Conservation (phyloP, 805 yeast species). For the Yamadazyma laniorum region DNA sequence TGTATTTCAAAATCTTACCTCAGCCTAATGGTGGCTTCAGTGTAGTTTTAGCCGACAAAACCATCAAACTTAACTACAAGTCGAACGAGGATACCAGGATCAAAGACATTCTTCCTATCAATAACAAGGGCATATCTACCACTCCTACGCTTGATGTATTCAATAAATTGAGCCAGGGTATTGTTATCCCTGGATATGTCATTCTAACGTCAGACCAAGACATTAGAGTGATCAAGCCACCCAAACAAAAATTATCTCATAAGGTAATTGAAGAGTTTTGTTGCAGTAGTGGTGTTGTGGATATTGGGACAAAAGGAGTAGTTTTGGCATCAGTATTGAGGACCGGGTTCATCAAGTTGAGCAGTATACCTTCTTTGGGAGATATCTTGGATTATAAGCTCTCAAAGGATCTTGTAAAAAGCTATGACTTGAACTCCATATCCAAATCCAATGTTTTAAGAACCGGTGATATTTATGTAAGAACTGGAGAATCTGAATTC, state of each 20-base stretch:
- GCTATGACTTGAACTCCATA: conserved; percentile 20
- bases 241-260: conserved; percentile 62
- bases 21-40: conserved; percentile 57
- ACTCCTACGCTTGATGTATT: conserved; percentile 59
- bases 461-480: conserved; percentile 57
- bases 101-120: conserved; percentile 55
- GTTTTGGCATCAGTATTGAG: conserved; percentile 44
- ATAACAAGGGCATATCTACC: conserved; percentile 61
- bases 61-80: conserved; percentile 35
- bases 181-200: conserved; percentile 59
- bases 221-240: conserved; percentile 59
- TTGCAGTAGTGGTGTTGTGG: conserved; percentile 50
- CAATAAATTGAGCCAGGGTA: conserved; percentile 59
- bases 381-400: conserved; percentile 51
- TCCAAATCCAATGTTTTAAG: conserved; percentile 34
- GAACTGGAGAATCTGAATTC: conserved; percentile 51
- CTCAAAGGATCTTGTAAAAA: conserved; percentile 27
- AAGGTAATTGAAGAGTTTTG: conserved; percentile 54
- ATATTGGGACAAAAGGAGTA: conserved; percentile 42
- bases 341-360: conserved; percentile 47
- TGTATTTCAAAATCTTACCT: conserved; percentile 66
- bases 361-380: conserved; percentile 60
- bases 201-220: conserved; percentile 57
- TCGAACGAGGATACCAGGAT: conserved; percentile 54
- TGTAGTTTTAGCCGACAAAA: conserved; percentile 49